phyloP scores from a whole-genome alignment of 1,284 basidiomycete genomes.

The Papiliotrema nemorosa region DNA sequence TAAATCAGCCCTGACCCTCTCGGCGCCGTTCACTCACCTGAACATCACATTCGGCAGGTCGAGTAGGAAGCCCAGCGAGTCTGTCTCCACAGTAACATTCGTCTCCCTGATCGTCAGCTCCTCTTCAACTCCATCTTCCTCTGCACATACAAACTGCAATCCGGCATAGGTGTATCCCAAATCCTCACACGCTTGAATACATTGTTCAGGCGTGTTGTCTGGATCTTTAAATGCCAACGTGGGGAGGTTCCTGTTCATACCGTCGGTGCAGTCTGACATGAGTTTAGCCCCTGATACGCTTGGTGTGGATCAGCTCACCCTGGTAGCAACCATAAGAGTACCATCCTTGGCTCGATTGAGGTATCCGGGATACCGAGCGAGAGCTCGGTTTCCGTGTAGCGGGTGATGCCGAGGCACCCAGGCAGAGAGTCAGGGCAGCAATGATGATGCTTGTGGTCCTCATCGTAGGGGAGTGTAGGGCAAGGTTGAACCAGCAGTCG shows the following conservation, averaged over 20 bases:
- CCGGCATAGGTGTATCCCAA: slow-evolving; percentile 17
- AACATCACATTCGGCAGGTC: slow-evolving; percentile 13
- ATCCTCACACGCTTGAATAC: slow-evolving; percentile 15
- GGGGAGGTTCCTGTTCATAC: slow-evolving; percentile 25
- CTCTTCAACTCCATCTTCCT: background rate
- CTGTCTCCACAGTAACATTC: slow-evolving; percentile 29
- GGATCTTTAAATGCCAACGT: slow-evolving; percentile 10
- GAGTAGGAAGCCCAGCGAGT: slow-evolving; percentile 17
- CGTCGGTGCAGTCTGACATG: slow-evolving; percentile 22
- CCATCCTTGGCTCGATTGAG: slow-evolving; percentile 15
- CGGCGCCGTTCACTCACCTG: slow-evolving; percentile 5
- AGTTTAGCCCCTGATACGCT: background rate
- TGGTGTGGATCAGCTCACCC: slow-evolving; percentile 15
- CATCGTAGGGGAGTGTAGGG: too few relatives aligned
- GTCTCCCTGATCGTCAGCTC: slow-evolving; percentile 6
- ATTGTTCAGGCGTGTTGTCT: slow-evolving; percentile 19
- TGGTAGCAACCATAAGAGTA: slow-evolving; percentile 24
- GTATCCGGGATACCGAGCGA: too few relatives aligned
- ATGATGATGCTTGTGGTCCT: too few relatives aligned
- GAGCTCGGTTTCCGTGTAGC: too few relatives aligned
- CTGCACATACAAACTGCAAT: slow-evolving; percentile 17
- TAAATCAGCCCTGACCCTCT: background rate
- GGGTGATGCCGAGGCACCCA: too few relatives aligned
- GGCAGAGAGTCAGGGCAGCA: too few relatives aligned
- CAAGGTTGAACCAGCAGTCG: too few relatives aligned